Evolutionary conservation across 768 basidiomycete genomes (phyloP), one percentile per base, ranked within the genome.

Genomic region (Psilocybe cyanescens): DNA sequence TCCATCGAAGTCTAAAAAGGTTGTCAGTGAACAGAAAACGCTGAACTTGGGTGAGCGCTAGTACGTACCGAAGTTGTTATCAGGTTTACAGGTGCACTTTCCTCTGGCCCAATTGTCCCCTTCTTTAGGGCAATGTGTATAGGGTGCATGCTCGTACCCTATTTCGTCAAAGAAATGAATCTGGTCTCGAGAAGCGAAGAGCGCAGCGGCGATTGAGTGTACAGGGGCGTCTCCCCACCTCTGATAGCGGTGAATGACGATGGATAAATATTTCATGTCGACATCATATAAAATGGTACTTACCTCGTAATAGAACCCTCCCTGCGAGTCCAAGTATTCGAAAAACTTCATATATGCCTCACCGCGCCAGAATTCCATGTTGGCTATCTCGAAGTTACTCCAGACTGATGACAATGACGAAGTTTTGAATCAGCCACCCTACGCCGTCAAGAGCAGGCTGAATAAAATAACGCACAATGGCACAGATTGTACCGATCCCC

Each of bases 221-320:
- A 95, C 89, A 0, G 92, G 92, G 0, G 93, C 94, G 70, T 94
- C 94, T 9, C 93, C 93, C 91, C 90, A 91, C 8, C 90, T 83
- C 83, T 90, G 62, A 30, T 44, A 14, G 11, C 4, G 14, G 4
- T 14, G 14, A 44, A 44, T 16, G 24, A n/a, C 41, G n/a, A 5
- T 11, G 41, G 8, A 8, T 44, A 44, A n/a, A 44, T 44, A 5
- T 44, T 11, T 12, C n/a, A 12, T 44, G 33, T 7, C 33, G 11
- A 35, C 0, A 35, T 24, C 24, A 4, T 35, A 11, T 14, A 45
- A n/a, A 49, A 24, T 8, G n/a, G 24, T 44, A 68, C 69, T 76
- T 71, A 83, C 83, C 74, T 90, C 88, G 63, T 88, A 89, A 71
- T 89, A 90, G 73, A 89, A 89, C 3, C 89, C 88, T 12, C 89